Percentiles rank a stretch among this genome's conserved stretches.
Conservation (phyloP, 164 flowering plant species). For the Malania oleifera region DNA sequence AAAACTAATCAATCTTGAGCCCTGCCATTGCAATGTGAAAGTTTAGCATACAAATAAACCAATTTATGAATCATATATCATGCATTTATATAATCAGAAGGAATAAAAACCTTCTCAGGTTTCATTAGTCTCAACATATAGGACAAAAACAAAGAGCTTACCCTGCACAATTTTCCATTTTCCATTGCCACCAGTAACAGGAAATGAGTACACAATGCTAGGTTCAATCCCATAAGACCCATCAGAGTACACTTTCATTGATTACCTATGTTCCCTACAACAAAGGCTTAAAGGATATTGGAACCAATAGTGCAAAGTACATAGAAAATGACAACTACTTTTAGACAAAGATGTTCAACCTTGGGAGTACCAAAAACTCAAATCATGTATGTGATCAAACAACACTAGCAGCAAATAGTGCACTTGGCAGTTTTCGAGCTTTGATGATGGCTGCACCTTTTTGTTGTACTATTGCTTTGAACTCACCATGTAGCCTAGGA, state of each 20-base stretch:
- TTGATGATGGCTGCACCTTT: conserved; percentile 80
- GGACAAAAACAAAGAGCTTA: conserved; percentile 13
- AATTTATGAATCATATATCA: too few species aligned
- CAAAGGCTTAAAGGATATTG: conserved; percentile 2
- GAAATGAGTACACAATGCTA: conserved; percentile 85
- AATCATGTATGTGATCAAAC: conserved; percentile 84
- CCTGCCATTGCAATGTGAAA: conserved; percentile 33
- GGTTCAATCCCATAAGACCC: conserved; percentile 77
- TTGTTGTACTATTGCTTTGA: conserved; percentile 72
- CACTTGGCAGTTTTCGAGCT: conserved; percentile 78
- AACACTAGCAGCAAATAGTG: conserved; percentile 90
- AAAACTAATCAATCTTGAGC: conserved; percentile 68
- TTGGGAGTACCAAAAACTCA: conserved; percentile 85
- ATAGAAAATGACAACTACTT: background rate
- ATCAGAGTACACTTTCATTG: conserved; percentile 92
- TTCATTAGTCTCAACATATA: too few species aligned
- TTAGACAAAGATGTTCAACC: conserved; percentile 26
- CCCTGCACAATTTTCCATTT: conserved; percentile 88
- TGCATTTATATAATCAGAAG: too few species aligned
- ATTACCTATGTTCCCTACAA: conserved; percentile 83
- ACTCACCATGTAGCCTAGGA: conserved; percentile 62
- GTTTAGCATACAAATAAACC: too few species aligned
- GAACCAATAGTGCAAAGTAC: background rate
- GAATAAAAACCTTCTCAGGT: too few species aligned
- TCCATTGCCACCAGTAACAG: conserved; percentile 81